Conservation (phyloP, 2,329 filamentous ascomycete species). For the Cladorrhinum sp. region DNA sequence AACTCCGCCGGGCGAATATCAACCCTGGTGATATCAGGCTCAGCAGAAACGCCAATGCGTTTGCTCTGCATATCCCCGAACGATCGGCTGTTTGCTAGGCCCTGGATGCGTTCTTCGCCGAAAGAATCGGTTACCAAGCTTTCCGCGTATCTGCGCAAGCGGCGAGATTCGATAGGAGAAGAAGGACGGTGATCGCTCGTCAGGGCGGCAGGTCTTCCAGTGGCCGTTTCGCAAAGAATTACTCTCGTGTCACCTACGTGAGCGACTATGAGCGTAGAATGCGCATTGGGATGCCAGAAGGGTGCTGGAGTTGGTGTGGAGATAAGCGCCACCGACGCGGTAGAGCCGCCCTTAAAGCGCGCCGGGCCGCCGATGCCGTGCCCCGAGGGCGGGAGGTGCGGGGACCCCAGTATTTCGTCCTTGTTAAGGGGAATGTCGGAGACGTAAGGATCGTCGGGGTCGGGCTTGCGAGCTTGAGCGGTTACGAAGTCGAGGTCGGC, state of each 20-base stretch:
- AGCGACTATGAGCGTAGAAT: constrained; percentile 78
- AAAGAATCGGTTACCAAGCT: constrained; percentile 93
- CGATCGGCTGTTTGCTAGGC: constrained; percentile 87
- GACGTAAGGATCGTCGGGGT: constrained; percentile 65
- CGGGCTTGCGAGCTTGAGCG: constrained; percentile 80
- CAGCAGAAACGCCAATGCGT: constrained; percentile 87
- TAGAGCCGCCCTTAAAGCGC: constrained; percentile 91
- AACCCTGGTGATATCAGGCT: constrained; percentile 79
- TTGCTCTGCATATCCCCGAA: constrained; percentile 94
- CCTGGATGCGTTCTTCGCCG: constrained; percentile 91
- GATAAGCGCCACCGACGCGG: constrained; percentile 83
- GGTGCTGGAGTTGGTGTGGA: constrained; percentile 83
- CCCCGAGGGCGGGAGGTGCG: constrained; percentile 51
- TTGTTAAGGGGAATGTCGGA: constrained; percentile 78
- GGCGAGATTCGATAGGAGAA: constrained; percentile 76
- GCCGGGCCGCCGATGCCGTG: constrained; percentile 68
- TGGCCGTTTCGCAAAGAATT: constrained; percentile 80
- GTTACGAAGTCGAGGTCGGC: constrained; percentile 93
- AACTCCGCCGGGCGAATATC: constrained; percentile 83
- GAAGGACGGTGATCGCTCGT: constrained; percentile 92
- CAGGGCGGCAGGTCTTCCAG: constrained; percentile 73
- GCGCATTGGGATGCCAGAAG: constrained; percentile 90
- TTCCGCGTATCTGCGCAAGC: constrained; percentile 77
- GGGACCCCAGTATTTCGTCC: constrained; percentile 73
- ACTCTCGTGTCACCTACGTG: constrained; percentile 94